A percentile compares a stretch with the other conserved stretches of the same genome.
These are phyloP conservation scores for Clavaria fumosa DNA, from an alignment of 768 basidiomycete species.

Conservation along the genomic window DNA sequence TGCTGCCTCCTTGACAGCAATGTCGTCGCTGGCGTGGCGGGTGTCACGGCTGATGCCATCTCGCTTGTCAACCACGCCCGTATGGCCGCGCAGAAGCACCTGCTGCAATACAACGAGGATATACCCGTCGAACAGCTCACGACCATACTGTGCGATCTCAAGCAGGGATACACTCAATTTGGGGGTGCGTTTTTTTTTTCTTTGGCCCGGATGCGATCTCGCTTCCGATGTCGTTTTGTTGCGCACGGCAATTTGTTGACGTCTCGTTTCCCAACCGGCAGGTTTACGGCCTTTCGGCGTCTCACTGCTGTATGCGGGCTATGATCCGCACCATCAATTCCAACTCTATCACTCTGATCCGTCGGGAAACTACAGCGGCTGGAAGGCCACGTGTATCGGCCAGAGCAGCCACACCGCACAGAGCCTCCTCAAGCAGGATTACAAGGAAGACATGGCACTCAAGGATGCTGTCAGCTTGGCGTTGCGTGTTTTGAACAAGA, in stretches of 20 bases:
- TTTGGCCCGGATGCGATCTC: neutral
- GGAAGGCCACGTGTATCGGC: constrained; percentile 99
- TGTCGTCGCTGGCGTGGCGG: constrained; percentile 89
- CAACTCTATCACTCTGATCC: constrained; percentile 98
- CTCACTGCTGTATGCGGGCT: constrained; percentile 90
- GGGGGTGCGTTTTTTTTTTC: constrained; percentile 44
- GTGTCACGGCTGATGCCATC: constrained; percentile 93
- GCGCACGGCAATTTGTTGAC: neutral
- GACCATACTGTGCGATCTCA: constrained; percentile 88
- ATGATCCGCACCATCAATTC: constrained; percentile 90
- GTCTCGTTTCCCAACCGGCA: constrained; percentile 16
- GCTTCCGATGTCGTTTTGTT: neutral
- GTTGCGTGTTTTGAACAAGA: constrained; percentile 95
- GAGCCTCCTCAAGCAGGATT: constrained; percentile 92
- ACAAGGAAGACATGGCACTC: constrained; percentile 85
- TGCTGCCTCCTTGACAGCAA: constrained; percentile 38
- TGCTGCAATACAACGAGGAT: constrained; percentile 88
- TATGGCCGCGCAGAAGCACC: constrained; percentile 76
- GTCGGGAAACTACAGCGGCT: constrained; percentile 95
- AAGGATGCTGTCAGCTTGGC: constrained; percentile 89
- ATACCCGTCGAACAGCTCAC: constrained; percentile 95
- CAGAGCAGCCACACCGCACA: constrained; percentile 95
- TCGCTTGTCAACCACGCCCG: constrained; percentile 93
- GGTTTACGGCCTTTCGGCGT: constrained; percentile 98
- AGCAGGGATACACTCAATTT: constrained; percentile 96